phyloP scores from a whole-genome alignment of 192 early-diverging fungal species.

The Bifiguratus adelaidae region DNA sequence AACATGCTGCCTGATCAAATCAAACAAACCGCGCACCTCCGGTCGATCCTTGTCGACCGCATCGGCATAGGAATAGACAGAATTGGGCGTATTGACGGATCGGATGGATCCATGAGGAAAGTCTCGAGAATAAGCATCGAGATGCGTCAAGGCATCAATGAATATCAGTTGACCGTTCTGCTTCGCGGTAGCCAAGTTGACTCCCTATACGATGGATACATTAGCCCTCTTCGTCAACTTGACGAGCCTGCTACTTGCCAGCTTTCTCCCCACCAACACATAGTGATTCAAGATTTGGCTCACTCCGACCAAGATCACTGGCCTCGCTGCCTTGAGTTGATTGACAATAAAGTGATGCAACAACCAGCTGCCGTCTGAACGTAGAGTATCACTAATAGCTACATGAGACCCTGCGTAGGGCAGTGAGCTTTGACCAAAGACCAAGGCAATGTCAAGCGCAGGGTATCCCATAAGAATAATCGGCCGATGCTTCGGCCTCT shows the following conservation, averaged over 20 bases:
- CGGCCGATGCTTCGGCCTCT: too few relatives aligned
- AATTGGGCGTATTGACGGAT: constrained; percentile 14
- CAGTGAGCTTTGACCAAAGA: constrained; percentile 26
- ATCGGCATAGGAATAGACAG: too few relatives aligned
- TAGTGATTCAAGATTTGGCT: constrained; percentile 50
- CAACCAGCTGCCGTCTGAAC: constrained; percentile 44
- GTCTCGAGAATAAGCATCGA: constrained; percentile 24
- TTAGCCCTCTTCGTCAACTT: not conserved
- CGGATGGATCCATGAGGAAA: constrained; percentile 12
- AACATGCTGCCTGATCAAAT: constrained; percentile 12
- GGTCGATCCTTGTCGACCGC: constrained; percentile 9
- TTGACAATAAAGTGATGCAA: constrained; percentile 51
- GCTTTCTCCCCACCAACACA: constrained; percentile 39
- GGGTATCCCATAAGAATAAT: constrained; percentile 46
- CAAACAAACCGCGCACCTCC: constrained; percentile 24
- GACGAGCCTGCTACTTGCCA: constrained; percentile 11
- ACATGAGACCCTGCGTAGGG: constrained; percentile 29
- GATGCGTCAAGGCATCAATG: constrained; percentile 44
- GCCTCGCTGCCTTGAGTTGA: constrained; percentile 31
- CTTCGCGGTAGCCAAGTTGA: constrained; percentile 30
- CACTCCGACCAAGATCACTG: constrained; percentile 42
- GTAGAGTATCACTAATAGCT: constrained; percentile 42
- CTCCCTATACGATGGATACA: constrained; percentile 21
- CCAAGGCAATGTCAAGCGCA: constrained; percentile 31
- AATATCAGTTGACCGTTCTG: constrained; percentile 35